Evolutionary conservation across 2,329 filamentous ascomycete genomes (phyloP), one percentile per base, ranked within the genome.

Genomic region (Aspergillus pseudoviridinutans): DNA sequence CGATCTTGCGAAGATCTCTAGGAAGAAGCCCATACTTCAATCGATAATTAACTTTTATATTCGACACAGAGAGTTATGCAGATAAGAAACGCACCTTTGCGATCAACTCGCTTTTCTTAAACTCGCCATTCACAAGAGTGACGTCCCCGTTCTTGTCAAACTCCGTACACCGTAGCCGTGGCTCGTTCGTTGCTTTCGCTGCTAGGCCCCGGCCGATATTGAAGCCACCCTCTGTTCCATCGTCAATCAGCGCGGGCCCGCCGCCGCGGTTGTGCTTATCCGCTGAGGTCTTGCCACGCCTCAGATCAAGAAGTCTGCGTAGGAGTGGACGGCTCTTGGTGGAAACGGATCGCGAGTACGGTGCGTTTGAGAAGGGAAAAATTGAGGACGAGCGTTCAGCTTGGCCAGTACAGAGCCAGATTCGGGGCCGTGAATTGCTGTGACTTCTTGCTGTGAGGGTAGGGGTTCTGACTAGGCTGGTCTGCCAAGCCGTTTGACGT

Each of bases 101-200:
- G 74, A 97, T 97, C 50, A 99, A 81, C 78, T 99, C 94, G 68
- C 87, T 94, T 82, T 99, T 99, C 78, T 94, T 95, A 76, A 97
- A 97, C 74, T 97, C 94, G 58, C 92, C 91, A 71, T 95, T 95
- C 22, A 96, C 89, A 57, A 97, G 80, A 22, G 93, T 95, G 27
- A 97, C 92, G 66, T 95, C 89, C 44, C 94, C 94, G 68, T 90
- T 86, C 72, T 92, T 91, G 68, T 97, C 92, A 58, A 97, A 90
- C 74, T 99, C 94, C 1, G 94, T 99, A 71, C 94, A 99, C 54
- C 94, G 84, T 64, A 99, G 80, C 58, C 91, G 87, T 29, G 92
- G 85, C 73, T 97, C 92, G 57, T 93, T 88, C 27, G 89, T 87
- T 2, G 90, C 88, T 75, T 93, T 94, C 50, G 86, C 83, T 53